A percentile compares a stretch with the other conserved stretches of the same genome.
These are phyloP conservation scores for Xylaria venustula DNA, from an alignment of 495 filamentous ascomycete species.

Conservation along the genomic window DNA sequence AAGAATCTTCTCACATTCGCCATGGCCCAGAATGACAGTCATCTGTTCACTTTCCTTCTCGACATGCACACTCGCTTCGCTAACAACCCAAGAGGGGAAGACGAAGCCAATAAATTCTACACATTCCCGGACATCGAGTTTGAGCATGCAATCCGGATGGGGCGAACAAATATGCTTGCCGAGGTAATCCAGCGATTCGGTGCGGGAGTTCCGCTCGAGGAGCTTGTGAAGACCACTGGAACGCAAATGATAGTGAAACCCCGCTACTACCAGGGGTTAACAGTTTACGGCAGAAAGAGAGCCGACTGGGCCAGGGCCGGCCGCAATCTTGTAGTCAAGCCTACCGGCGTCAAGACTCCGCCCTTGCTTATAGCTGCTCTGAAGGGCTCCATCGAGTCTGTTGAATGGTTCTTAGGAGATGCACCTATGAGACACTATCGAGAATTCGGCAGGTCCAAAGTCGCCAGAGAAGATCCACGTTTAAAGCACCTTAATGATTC, in stretches of 20 bases:
- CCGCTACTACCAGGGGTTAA: constrained; percentile 68
- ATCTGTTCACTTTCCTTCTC: constrained; percentile 37
- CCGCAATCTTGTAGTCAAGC: constrained; percentile 32
- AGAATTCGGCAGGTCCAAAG: constrained; percentile 59
- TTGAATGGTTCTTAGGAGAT: constrained; percentile 70
- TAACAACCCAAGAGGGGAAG: constrained; percentile 6
- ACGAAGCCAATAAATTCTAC: constrained; percentile 26
- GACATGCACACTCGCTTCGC: constrained; percentile 30
- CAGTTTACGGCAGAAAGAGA: constrained; percentile 69
- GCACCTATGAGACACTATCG: constrained; percentile 60
- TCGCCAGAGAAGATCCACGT: constrained; percentile 49
- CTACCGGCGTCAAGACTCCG: constrained; percentile 33
- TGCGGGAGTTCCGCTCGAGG: constrained; percentile 62
- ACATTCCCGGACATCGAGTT: constrained; percentile 33
- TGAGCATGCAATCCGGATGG: constrained; percentile 25
- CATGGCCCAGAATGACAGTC: constrained; percentile 32
- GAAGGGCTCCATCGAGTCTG: constrained; percentile 55
- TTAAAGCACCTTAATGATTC: constrained; percentile 54
- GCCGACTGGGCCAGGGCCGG: constrained; percentile 59
- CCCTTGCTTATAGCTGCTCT: constrained; percentile 61
- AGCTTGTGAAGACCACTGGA: constrained; percentile 59
- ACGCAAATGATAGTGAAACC: constrained; percentile 58
- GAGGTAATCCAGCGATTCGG: constrained; percentile 50
- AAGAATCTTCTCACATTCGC: constrained; percentile 29
- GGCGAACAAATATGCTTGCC: constrained; percentile 39